Conservation (phyloP, 2,329 filamentous ascomycete genomes). For the Aspergillus fumigatus region DNA sequence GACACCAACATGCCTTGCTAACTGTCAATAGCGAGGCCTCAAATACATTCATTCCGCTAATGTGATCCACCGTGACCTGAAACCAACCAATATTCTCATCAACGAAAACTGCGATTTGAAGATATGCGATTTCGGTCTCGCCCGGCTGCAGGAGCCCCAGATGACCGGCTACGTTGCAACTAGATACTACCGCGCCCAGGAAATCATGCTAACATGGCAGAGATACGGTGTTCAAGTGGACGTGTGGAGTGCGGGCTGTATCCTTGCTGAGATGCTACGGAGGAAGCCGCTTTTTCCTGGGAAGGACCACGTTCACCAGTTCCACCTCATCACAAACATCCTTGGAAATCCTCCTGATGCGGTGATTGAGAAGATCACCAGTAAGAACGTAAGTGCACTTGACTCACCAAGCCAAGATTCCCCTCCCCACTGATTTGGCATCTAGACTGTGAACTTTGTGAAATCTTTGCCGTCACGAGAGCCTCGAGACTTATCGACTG, state of each 20-base stretch:
- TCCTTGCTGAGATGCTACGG: constrained; percentile 98
- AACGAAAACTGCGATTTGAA: constrained; percentile 99
- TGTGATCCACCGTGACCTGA: constrained; percentile 94
- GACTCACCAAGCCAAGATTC: not conserved
- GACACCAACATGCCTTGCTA: constrained; percentile 1
- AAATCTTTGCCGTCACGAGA: constrained; percentile 93
- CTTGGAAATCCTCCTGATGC: constrained; percentile 94
- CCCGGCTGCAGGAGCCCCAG: constrained; percentile 96
- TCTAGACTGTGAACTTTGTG: constrained; percentile 86
- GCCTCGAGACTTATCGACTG: constrained; percentile 74
- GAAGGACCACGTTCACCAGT: constrained; percentile 99
- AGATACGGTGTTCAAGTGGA: constrained; percentile 99
- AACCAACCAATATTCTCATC: constrained; percentile 97
- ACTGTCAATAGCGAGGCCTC: constrained; percentile 67
- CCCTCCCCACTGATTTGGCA: not conserved
- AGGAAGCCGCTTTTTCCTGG: constrained; percentile 97
- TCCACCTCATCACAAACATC: constrained; percentile 97
- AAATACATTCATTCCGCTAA: constrained; percentile 99
- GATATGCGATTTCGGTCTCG: constrained; percentile 97
- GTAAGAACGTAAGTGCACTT: constrained; percentile 68
- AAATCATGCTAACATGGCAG: constrained; percentile 99
- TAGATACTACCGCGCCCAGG: constrained; percentile 94
- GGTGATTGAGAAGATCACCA: constrained; percentile 97
- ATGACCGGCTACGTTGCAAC: constrained; percentile 99
- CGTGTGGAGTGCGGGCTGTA: constrained; percentile 98